These are phyloP conservation scores for Aspergillus pseudotamarii DNA, from an alignment of 2,329 filamentous ascomycete genomes.

Conservation along the genomic window DNA sequence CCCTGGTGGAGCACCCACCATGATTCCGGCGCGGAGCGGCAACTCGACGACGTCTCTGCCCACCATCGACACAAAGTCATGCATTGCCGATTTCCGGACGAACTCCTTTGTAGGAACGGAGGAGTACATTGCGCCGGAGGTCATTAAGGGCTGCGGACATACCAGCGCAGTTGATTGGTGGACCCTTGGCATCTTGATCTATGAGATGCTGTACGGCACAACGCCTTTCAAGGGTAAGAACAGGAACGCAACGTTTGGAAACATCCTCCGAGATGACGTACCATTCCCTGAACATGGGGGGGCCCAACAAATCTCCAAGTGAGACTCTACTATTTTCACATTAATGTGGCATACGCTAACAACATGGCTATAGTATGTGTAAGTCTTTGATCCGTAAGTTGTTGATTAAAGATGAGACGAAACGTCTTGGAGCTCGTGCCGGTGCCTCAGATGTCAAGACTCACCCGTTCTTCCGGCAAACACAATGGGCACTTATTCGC, in stretches of 20 bases:
- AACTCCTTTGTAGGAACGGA: constrained; percentile 99
- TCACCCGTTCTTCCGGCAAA: constrained; percentile 93
- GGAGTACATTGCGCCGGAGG: constrained; percentile 97
- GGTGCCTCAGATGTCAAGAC: constrained; percentile 96
- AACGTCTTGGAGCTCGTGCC: constrained; percentile 87
- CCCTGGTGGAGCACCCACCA: constrained; percentile 90
- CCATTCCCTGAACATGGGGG: constrained; percentile 90
- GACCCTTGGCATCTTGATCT: constrained; percentile 95
- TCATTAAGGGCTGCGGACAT: constrained; percentile 97
- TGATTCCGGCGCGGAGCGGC: constrained; percentile 92
- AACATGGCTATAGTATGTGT: constrained; percentile 71
- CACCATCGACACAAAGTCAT: constrained; percentile 98
- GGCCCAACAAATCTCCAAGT: constrained; percentile 88
- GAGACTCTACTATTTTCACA: constrained; percentile 42
- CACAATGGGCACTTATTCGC: constrained; percentile 93
- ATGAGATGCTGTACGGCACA: constrained; percentile 98
- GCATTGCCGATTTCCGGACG: constrained; percentile 96
- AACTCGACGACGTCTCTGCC: constrained; percentile 83
- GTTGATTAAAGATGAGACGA: constrained; percentile 95
- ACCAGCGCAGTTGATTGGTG: constrained; percentile 99
- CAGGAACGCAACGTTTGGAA: constrained; percentile 95
- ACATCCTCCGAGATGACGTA: constrained; percentile 93
- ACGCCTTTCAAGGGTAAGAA: constrained; percentile 99
- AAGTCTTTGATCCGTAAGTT: constrained; percentile 96
- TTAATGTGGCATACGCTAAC: constrained; percentile 7